Evolutionary conservation across 2,329 filamentous ascomycete genomes (phyloP), one percentile per base, ranked within the genome.

Genomic region (Claviceps cyperi): DNA sequence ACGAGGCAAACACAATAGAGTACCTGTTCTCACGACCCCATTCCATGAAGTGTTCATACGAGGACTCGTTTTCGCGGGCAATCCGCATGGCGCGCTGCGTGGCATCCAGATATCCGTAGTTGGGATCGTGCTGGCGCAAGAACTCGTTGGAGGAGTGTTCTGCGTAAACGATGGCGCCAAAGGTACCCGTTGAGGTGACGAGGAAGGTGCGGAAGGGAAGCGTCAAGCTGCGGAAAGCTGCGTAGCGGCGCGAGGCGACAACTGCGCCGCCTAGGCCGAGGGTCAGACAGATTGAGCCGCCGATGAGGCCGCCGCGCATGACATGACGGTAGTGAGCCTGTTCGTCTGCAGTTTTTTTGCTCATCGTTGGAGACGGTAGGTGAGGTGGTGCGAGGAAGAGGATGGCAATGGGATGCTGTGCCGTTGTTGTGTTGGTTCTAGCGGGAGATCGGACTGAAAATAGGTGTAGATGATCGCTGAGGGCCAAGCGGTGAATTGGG

Each of bases 321-420:
- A 94, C 92, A 52, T 77, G 73, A 64, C 74, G 71, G 78, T 94
- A 95, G 77, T 96, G 90, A 49, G 78, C 86, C 53, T 75, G 66
- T 71, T 96, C 90, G 72, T 96, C 87, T 78, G 96, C 88, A 66
- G 91, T 88, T 60, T 86, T 94, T 65, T 97, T 77, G 64, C 96
- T 97, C 92, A 97, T 98, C 15, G 15, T 39, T 4, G n/a, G 6
- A 2, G 32, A 46, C 1, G 44, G 32, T 24, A 3, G 19, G 6
- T 24, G 32, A 22, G 6, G 5, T 21, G 17, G 13, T 19, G n/a
- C 7, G 37, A 39, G 7, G 14, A 19, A 39, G 15, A 39, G 8
- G n/a, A 4, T 9, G 9, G 9, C 28, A 11, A 32, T 32, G 28
- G 28, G 28, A 32, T 11, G 28, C 28, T 32, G 9, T 32, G 28